Percentiles rank a stretch among this genome's conserved stretches.
Conservation (phyloP, 2,329 filamentous ascomycete species). For the Monosporascus ibericus region DNA sequence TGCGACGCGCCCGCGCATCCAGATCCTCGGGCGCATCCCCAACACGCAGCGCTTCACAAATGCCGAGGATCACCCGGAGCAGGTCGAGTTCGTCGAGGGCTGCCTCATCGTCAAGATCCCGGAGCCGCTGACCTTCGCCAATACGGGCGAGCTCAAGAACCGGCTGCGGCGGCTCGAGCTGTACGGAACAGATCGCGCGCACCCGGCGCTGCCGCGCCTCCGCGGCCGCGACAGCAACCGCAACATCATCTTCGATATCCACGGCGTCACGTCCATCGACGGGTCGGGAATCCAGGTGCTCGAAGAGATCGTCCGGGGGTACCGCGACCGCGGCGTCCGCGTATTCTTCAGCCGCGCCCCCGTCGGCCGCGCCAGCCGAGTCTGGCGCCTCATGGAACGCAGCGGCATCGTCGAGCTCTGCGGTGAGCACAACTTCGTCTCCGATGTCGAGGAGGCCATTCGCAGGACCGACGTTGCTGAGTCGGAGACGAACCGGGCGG, state of each 20-base stretch:
- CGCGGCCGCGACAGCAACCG: conserved; percentile 74
- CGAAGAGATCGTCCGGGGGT: conserved; percentile 77
- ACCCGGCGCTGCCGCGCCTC: conserved; percentile 80
- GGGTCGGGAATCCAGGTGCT: conserved; percentile 90
- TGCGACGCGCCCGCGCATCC: conserved; percentile 85
- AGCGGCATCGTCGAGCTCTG: conserved; percentile 83
- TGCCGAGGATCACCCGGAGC: conserved; percentile 65
- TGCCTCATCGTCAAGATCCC: conserved; percentile 96
- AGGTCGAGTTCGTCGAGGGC: conserved; percentile 83
- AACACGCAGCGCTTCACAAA: conserved; percentile 82
- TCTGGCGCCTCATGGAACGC: conserved; percentile 66
- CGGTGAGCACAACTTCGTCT: conserved; percentile 71
- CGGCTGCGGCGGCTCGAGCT: conserved; percentile 77
- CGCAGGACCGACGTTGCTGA: conserved; percentile 69
- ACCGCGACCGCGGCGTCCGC: conserved; percentile 68
- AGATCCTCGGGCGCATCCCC: conserved; percentile 86
- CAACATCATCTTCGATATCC: conserved; percentile 94
- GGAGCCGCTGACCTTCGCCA: conserved; percentile 92
- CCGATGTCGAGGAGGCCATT: conserved; percentile 78
- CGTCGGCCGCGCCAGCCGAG: conserved; percentile 43
- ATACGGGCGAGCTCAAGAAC: conserved; percentile 86
- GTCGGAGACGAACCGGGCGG: conserved; percentile 9
- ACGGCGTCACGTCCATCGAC: conserved; percentile 93
- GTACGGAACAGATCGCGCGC: conserved; percentile 79
- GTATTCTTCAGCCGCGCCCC: conserved; percentile 64